Base-by-base conservation (phyloP, 192 early-diverging fungal species). In the Podila epigama region DNA sequence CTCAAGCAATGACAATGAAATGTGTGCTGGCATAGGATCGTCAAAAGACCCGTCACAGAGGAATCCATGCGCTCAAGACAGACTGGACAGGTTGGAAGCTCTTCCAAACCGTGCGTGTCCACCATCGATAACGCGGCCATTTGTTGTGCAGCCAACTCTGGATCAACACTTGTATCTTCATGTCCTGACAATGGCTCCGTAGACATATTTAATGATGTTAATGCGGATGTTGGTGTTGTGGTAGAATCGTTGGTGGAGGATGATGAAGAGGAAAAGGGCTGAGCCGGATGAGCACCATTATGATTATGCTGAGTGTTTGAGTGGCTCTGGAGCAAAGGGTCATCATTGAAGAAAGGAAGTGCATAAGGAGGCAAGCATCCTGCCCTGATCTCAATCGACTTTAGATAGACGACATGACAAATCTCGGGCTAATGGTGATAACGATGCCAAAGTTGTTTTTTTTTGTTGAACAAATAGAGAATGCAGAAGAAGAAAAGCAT, bases 11-110 rank as follows among this genome's bases (percentile, higher is more conserved):
- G 79, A 71, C 95, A 96, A 69, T 98, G 95, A 73, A 98, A 98
- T 11, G 95, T 93, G 66, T 99, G 97, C 42, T 95, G 95, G 67
- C 97, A 99, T 27, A 95, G 62, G 52, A 96, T 96, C 3, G 95
- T 97, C 37, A 97, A 66, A 28, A 99, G 79, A 6, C 95, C 96
- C 20, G 96, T 96, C 16, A 92, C 89, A 7, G 89, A 85, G 5
- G 92, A 83, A 81, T 99, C 97, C 91, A 99, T 92, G 20, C 95
- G 82, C 59, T 99, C 97, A 41, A 99, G 82, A 78, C 97, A 99
- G 8, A 99, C 96, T 4, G 97, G 96, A 69, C 97, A 99, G 0
- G 93, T 96, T 2, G 96, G 96, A 18, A 97, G 78, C 75, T 97
- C 95, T 51, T 90, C 63, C 13, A 90, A 27, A 8, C 61, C 66